phyloP scores from a whole-genome alignment of 768 basidiomycete species.

The Lyophyllum decastes region DNA sequence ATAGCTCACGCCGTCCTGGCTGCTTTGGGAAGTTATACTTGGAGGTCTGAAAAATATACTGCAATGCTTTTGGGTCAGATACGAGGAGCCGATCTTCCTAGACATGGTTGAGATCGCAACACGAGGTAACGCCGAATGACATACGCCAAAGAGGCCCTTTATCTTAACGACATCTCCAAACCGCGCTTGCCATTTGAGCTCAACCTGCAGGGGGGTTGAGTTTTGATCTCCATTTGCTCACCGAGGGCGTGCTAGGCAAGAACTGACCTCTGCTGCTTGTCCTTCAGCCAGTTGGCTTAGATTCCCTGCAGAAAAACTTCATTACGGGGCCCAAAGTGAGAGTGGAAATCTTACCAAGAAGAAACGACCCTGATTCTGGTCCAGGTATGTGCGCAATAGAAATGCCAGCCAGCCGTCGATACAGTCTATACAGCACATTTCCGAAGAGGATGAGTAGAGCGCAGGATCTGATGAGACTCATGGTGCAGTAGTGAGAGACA shows the following conservation, averaged over 20 bases:
- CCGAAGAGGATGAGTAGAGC: conserved; percentile 8
- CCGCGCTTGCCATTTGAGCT: conserved; percentile 44
- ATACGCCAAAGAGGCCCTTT: conserved; percentile 39
- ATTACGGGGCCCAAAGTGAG: neutral
- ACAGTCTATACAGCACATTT: conserved; percentile 21
- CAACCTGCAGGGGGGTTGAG: conserved; percentile 26
- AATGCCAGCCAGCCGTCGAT: conserved; percentile 33
- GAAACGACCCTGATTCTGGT: conserved; percentile 40
- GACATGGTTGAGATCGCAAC: neutral
- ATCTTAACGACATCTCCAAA: conserved; percentile 43
- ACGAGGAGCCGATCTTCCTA: conserved; percentile 49
- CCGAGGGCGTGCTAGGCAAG: neutral
- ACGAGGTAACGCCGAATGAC: conserved; percentile 10
- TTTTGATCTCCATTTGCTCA: neutral
- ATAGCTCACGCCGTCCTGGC: conserved; percentile 34
- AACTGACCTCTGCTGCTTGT: conserved; percentile 33
- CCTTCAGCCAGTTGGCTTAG: conserved; percentile 30
- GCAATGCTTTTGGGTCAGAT: conserved; percentile 50
- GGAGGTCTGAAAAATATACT: conserved; percentile 44
- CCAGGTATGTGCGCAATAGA: conserved; percentile 35
- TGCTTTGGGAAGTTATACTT: conserved; percentile 45
- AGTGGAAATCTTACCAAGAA: conserved; percentile 31
- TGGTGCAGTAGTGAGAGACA: conserved; percentile 4
- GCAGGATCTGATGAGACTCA: conserved; percentile 12
- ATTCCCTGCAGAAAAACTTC: conserved; percentile 29